These are phyloP conservation scores for Oxyria digyna DNA, from an alignment of 148 eudicot genomes.

Conservation along the genomic window DNA sequence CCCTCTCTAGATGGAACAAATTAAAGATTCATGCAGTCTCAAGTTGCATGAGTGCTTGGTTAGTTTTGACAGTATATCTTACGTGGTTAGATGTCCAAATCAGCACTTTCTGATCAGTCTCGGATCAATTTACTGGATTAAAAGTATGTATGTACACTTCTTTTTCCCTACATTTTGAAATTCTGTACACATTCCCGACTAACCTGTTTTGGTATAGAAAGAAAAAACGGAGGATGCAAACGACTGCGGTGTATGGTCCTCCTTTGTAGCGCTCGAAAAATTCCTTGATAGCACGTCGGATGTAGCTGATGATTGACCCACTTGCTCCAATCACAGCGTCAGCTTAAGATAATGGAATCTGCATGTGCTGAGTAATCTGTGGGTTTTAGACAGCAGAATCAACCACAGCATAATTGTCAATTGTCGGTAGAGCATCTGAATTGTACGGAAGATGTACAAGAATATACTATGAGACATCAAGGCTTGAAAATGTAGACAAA, in stretches of 20 bases:
- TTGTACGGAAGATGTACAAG: neutral
- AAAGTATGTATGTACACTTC: slow-evolving; percentile 69
- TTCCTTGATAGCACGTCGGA: slow-evolving; percentile 81
- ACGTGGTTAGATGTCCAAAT: slow-evolving; percentile 80
- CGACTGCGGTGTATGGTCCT: neutral
- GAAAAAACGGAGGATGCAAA: too few species aligned
- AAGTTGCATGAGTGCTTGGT: neutral
- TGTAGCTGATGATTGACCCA: slow-evolving; percentile 78
- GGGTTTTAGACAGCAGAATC: neutral
- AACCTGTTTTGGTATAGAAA: neutral
- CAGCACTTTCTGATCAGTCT: slow-evolving; percentile 88
- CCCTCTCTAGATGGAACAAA: neutral
- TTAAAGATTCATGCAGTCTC: neutral
- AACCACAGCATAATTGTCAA: neutral
- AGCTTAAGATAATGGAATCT: slow-evolving; percentile 71
- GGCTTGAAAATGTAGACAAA: neutral
- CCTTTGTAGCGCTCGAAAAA: too few species aligned
- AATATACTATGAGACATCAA: neutral
- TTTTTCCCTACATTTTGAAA: neutral
- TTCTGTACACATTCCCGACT: neutral
- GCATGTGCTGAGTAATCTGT: slow-evolving; percentile 83
- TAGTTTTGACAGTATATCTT: slow-evolving; percentile 9
- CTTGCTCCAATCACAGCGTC: slow-evolving; percentile 86
- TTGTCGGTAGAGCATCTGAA: neutral
- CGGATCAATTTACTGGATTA: slow-evolving; percentile 85